Conservation (phyloP, 768 basidiomycete genomes). For the Amanita pseudoporphyria region DNA sequence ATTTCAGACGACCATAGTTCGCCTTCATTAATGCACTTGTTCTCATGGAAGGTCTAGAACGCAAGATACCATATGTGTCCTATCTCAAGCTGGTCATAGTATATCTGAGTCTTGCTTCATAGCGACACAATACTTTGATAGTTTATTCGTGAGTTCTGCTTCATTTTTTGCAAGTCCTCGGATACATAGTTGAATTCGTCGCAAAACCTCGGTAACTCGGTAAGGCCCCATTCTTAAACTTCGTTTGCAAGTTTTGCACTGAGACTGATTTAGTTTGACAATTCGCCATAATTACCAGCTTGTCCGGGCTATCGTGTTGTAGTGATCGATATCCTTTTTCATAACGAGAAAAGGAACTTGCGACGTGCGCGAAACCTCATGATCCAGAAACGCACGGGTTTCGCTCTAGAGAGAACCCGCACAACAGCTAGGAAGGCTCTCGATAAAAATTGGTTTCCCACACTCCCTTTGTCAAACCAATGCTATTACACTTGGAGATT, state of each 20-base stretch:
- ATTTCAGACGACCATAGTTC: not conserved
- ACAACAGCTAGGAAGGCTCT: not conserved
- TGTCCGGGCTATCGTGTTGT: not conserved
- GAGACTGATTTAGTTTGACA: slow-evolving; percentile 7
- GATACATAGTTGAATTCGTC: not conserved
- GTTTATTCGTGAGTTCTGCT: slow-evolving; percentile 2
- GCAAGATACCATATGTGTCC: not conserved
- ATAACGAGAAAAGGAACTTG: not conserved
- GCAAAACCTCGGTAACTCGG: slow-evolving; percentile 5
- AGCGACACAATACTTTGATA: slow-evolving; percentile 3
- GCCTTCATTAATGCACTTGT: not conserved
- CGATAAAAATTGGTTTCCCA: not conserved
- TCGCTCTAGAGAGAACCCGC: too few relatives aligned
- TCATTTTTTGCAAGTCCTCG: slow-evolving; percentile 4
- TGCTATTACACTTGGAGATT: not conserved
- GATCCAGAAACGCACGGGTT: not conserved
- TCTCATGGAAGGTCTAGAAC: not conserved
- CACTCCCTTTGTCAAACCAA: not conserved
- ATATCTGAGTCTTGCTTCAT: slow-evolving; percentile 2
- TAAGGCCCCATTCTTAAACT: not conserved
- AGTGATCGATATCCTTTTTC: not conserved
- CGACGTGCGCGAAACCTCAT: not conserved
- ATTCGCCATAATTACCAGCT: slow-evolving; percentile 2
- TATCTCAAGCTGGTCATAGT: not conserved
- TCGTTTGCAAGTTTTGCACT: not conserved